These are phyloP conservation scores for Talaromyces sp. DNA, from an alignment of 2,329 filamentous ascomycete genomes.

Conservation along the genomic window DNA sequence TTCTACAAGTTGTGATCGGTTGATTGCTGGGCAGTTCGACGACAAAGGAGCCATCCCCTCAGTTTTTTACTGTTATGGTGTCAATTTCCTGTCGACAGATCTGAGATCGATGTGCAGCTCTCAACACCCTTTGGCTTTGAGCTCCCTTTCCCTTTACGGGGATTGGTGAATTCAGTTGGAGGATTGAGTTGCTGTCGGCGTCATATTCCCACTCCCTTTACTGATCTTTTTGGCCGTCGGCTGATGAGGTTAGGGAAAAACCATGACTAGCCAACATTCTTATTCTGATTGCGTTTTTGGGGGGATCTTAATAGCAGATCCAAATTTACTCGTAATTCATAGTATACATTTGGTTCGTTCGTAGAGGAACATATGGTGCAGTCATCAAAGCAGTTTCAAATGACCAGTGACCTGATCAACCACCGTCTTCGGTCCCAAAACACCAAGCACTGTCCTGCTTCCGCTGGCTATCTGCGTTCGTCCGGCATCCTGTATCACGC, in stretches of 20 bases:
- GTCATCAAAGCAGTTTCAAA: slow-evolving; percentile 70
- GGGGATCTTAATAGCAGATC: neutral
- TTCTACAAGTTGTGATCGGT: slow-evolving; percentile 58
- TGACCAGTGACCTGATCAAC: slow-evolving; percentile 82
- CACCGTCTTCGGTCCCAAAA: slow-evolving; percentile 75
- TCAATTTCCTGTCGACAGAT: slow-evolving; percentile 95
- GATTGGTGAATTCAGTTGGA: slow-evolving; percentile 64
- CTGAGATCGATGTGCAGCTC: slow-evolving; percentile 68
- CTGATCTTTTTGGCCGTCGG: slow-evolving; percentile 69
- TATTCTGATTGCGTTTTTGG: neutral
- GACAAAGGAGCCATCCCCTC: slow-evolving; percentile 71
- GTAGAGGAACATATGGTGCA: neutral
- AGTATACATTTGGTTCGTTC: neutral
- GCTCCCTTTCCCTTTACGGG: slow-evolving; percentile 51
- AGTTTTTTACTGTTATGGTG: slow-evolving; percentile 58
- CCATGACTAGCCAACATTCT: slow-evolving; percentile 72
- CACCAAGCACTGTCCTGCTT: slow-evolving; percentile 85
- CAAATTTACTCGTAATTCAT: neutral
- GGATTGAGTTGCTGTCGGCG: slow-evolving; percentile 55
- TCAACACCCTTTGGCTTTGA: slow-evolving; percentile 54
- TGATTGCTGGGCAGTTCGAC: slow-evolving; percentile 84
- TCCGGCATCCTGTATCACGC: slow-evolving; percentile 92
- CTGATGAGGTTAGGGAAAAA: slow-evolving; percentile 85
- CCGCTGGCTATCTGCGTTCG: slow-evolving; percentile 94
- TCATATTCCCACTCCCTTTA: slow-evolving; percentile 88